phyloP scores from a whole-genome alignment of 441 rosid species.

The Mallotus repandus region DNA sequence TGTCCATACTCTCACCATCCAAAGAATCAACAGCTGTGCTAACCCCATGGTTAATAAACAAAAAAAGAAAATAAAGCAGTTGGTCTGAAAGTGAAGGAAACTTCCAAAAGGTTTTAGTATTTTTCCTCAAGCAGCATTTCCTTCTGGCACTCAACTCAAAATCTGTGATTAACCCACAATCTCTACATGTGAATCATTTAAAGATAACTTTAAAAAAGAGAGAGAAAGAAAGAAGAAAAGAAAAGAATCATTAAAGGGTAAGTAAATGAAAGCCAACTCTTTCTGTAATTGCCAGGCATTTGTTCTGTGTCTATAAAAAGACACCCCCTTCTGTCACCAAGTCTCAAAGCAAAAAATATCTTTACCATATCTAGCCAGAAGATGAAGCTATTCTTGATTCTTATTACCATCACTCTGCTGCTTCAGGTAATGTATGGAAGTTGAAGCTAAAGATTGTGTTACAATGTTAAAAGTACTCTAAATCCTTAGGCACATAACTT shows the following conservation, averaged over 20 bases:
- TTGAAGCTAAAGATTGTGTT: neutral
- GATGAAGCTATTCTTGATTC: constrained; percentile 31
- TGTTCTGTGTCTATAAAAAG: constrained; percentile 8
- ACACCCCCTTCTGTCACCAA: neutral
- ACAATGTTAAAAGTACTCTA: neutral
- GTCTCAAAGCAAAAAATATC: neutral
- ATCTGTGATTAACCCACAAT: constrained; percentile 14
- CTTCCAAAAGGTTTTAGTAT: constrained; percentile 9
- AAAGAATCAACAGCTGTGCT: constrained; percentile 26
- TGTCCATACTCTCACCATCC: constrained; percentile 11
- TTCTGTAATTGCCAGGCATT: neutral
- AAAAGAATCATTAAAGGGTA: neutral
- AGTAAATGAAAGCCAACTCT: neutral
- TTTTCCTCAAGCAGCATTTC: constrained; percentile 14
- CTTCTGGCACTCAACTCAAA: constrained; percentile 14
- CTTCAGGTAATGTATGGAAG: constrained; percentile 26
- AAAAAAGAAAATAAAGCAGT: neutral
- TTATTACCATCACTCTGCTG: constrained; percentile 23
- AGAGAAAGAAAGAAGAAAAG: no score
- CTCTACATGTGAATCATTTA: constrained; percentile 22
- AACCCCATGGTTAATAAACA: neutral
- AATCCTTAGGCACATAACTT: neutral
- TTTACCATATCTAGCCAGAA: neutral
- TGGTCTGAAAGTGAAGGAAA: neutral
- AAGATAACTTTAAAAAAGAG: neutral